Base-by-base conservation (phyloP, 2,329 filamentous ascomycete genomes). In the Cladobotryum protrusum region DNA sequence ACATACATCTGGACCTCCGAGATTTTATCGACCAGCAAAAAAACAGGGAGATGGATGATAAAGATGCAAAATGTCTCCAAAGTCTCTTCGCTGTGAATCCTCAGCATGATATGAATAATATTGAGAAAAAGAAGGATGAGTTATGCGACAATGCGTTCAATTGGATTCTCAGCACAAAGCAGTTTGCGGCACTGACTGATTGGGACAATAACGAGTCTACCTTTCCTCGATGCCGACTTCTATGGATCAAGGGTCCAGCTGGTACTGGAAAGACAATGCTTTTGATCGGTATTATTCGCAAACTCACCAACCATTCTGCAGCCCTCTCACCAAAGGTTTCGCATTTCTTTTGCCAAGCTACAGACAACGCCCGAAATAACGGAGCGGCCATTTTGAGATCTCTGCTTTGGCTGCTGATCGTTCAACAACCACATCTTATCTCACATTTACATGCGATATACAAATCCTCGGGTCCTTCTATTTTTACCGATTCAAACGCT, bases 341-440 rank as follows among this genome's bases (percentile, higher is more conserved):
- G 1, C 70, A 62, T 56, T 71, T 71, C 58, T 74, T 74, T 54
- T 75, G 65, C 50, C 67, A 75, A 52, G 66, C 61, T 14, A 67
- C 63, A 1, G 61, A 72, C 45, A 15, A 43, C 0, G 52, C 50
- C 3, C 57, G 67, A 17, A 69, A 67, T 49, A 68, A 56, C 45
- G 47, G 55, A 3, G 66, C 60, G 8, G 61, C 70, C 6, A 63
- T 72, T 9, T 53, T 75, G 11, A 64, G 67, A 8, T 67, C 71
- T 5, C 56, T 76, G 5, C 60, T 76, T 0, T 72, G 64, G 50
- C 33, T 69, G 48, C 64, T 77, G 24, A 24, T 61, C 1, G 19
- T 56, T 3, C 54, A 56, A 19, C 52, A 56, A 17, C 54, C 54
- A 15, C 60, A 55, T 5, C 63, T 76, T 2, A 53, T 70, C 18